Evolutionary conservation across 352 stramenopile genomes (phyloP), one percentile per base, ranked within the genome.

Genomic region (Paralagenidium karlingii): DNA sequence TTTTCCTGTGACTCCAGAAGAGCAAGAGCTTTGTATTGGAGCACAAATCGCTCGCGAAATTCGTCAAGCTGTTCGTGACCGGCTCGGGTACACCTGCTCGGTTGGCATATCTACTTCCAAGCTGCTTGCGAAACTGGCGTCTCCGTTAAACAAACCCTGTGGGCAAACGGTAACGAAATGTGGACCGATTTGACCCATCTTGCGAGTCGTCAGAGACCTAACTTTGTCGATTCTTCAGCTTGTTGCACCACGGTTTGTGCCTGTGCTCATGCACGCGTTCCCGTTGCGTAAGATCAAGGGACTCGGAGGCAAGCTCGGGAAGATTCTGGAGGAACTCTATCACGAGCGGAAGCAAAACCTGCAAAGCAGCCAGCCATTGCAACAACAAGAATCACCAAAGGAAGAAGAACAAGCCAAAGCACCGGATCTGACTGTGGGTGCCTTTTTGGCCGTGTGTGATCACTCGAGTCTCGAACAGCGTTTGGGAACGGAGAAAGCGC

Each of bases 71-170:
- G 55, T 91, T n/a, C 65, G 69, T 34, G 45, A 42, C 8, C 63
- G 69, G 45, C 53, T 88, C 22, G 65, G 71, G n/a, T 91, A 67
- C 31, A 88, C 74, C 18, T 87, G 74, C 47, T 91, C 78, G 13
- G 80, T 77, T 5, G 78, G 74, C 10, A 60, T 91, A 32, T 70
- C 78, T 12, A 50, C 57, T 34, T 88, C 83, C 51, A 91, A 91
- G 38, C 55, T 91, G 8, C 34, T 87, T 22, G 65, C 78, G 27
- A 91, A 91, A 42, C 40, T 90, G 10, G 71, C 58, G 3, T 87
- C 77, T 3, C 77, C 77, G 10, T 47, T 88, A 7, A 87, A 90
- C 47, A 90, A 90, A 32, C 77, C 77, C 5, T 68, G 82, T 22
- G 77, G 77, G 0, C 77, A 90, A 61, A 75, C 70, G 19, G 66